Conservation (phyloP, 495 filamentous ascomycete genomes). For the Lepidopterella palustris region DNA sequence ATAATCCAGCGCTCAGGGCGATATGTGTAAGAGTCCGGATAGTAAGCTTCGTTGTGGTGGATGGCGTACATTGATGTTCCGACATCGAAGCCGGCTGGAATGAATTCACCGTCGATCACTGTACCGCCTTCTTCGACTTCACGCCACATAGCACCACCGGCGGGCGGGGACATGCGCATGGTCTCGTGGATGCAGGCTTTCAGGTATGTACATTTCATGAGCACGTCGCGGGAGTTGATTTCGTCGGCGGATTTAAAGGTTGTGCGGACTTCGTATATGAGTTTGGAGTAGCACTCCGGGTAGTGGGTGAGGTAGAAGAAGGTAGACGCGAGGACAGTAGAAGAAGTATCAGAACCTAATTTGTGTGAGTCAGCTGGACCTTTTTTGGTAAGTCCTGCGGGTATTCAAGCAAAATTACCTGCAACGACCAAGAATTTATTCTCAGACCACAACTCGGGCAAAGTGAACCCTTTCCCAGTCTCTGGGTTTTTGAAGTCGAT, state of each 20-base stretch:
- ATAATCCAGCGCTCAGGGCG: constrained; percentile 30
- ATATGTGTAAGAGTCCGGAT: constrained; percentile 24
- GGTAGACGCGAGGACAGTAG: constrained; percentile 27
- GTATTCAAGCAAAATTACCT: neutral
- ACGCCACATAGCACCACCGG: constrained; percentile 50
- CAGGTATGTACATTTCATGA: constrained; percentile 46
- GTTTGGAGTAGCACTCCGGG: constrained; percentile 36
- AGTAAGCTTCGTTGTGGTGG: constrained; percentile 31
- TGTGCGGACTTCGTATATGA: constrained; percentile 47
- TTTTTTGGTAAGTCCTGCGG: neutral
- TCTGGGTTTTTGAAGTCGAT: constrained; percentile 11
- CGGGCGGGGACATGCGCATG: constrained; percentile 59
- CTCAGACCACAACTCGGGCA: constrained; percentile 5
- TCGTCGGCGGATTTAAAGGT: constrained; percentile 42
- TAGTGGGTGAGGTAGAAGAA: constrained; percentile 57
- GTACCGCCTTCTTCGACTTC: constrained; percentile 44
- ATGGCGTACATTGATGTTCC: constrained; percentile 29
- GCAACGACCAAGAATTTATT: constrained; percentile 6
- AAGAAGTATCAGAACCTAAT: constrained; percentile 26
- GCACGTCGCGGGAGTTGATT: constrained; percentile 36
- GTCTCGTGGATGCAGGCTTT: constrained; percentile 58
- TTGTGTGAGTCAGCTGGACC: neutral
- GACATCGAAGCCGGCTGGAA: constrained; percentile 29
- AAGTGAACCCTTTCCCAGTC: neutral
- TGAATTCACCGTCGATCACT: constrained; percentile 18